Conservation (phyloP, 2,329 filamentous ascomycete species). For the Colletotrichum trifolii region DNA sequence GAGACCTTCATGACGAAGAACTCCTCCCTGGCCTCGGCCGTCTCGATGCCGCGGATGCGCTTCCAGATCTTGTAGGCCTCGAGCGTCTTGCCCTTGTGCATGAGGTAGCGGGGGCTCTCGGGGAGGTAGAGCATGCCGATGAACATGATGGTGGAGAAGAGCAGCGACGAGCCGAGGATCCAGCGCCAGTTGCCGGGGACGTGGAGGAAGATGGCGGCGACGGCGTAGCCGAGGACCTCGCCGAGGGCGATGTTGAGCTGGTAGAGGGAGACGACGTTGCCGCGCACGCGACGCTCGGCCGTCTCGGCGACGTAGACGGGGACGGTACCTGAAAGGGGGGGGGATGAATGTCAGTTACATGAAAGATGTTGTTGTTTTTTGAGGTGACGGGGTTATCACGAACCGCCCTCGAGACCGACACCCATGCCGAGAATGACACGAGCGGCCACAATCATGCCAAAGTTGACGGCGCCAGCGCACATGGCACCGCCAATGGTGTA, state of each 20-base stretch:
- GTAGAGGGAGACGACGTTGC: conserved; percentile 79
- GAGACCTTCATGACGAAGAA: conserved; percentile 78
- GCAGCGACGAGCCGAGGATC: conserved; percentile 77
- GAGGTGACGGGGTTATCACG: no score
- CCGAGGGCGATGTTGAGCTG: conserved; percentile 82
- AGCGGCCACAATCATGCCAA: conserved; percentile 75
- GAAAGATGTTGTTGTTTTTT: no score
- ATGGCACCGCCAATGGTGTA: conserved; percentile 78
- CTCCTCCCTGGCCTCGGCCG: conserved; percentile 70
- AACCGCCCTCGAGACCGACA: conserved; percentile 75
- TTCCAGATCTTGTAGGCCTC: conserved; percentile 73
- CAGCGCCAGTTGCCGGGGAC: conserved; percentile 78
- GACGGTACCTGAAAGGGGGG: conserved; percentile 63
- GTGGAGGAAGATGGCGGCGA: conserved; percentile 78
- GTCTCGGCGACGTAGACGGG: conserved; percentile 81
- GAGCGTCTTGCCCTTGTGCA: conserved; percentile 68
- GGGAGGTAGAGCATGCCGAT: conserved; percentile 78
- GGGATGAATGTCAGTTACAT: no score
- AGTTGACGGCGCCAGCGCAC: conserved; percentile 75
- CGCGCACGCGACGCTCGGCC: conserved; percentile 73
- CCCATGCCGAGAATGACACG: conserved; percentile 77
- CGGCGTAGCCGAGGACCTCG: conserved; percentile 78
- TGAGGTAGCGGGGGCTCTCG: conserved; percentile 74
- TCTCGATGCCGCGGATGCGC: conserved; percentile 71
- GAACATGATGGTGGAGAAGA: conserved; percentile 63